Evolutionary conservation across 2,329 filamentous ascomycete genomes (phyloP).

Genomic region (Chaetomium strumarium): DNA sequence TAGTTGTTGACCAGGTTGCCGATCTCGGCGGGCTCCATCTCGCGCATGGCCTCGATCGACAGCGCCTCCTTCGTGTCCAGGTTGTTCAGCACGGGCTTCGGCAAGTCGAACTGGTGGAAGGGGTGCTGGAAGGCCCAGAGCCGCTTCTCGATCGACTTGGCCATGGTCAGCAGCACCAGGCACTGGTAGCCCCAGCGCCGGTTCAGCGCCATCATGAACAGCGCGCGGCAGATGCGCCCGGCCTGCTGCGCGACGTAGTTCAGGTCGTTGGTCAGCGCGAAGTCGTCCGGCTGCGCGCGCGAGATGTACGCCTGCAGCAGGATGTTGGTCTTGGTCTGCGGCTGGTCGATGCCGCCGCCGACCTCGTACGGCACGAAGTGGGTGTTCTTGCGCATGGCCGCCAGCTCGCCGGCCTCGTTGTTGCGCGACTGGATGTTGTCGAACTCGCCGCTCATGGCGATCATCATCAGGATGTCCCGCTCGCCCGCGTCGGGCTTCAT

Average conservation of each 20-base stretch:
- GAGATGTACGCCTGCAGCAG: slow-evolving; percentile 92
- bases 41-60: slow-evolving; percentile 76
- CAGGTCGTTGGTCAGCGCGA: slow-evolving; percentile 84
- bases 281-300: slow-evolving; percentile 80
- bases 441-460: slow-evolving; percentile 95
- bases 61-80: slow-evolving; percentile 73
- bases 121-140: slow-evolving; percentile 95
- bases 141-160: slow-evolving; percentile 94
- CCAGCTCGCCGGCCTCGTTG: slow-evolving; percentile 82
- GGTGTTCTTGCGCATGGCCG: slow-evolving; percentile 62
- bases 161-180: slow-evolving; percentile 79
- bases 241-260: slow-evolving; percentile 96
- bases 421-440: slow-evolving; percentile 94
- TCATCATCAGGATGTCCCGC: slow-evolving; percentile 91
- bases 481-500: slow-evolving; percentile 84
- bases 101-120: slow-evolving; percentile 88
- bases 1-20: slow-evolving; percentile 87
- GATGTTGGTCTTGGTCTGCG: slow-evolving; percentile 93
- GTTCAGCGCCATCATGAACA: slow-evolving; percentile 97
- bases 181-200: slow-evolving; percentile 95
- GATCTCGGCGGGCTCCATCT: slow-evolving; percentile 91
- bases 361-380: slow-evolving; percentile 73
- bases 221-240: slow-evolving; percentile 83
- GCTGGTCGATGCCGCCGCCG: slow-evolving; percentile 60
- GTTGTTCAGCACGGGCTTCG: slow-evolving; percentile 74